Conservation (phyloP, 352 stramenopile species). For the Phytophthora citricola region DNA sequence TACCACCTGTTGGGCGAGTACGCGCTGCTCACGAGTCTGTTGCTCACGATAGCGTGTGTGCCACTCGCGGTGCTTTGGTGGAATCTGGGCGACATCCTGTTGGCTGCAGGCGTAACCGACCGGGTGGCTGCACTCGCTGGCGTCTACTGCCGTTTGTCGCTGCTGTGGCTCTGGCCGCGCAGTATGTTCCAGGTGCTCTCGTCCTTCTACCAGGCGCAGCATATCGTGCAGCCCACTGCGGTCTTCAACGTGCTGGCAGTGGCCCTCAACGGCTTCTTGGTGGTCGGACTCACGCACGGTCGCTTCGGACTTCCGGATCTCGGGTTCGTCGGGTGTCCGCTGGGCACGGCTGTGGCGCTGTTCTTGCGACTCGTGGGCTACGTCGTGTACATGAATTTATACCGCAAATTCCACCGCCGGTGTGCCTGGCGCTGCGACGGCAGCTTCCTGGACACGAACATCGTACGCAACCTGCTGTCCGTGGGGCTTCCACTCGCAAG, state of each 20-base stretch:
- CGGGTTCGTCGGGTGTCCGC: constrained; percentile 79
- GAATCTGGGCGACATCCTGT: constrained; percentile 68
- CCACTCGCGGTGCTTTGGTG: constrained; percentile 81
- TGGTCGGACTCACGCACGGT: constrained; percentile 74
- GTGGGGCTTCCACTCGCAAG: constrained; percentile 63
- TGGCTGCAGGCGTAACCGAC: constrained; percentile 46
- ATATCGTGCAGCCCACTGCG: constrained; percentile 78
- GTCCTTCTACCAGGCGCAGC: constrained; percentile 85
- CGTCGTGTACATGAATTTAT: constrained; percentile 74
- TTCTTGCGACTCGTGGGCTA: constrained; percentile 59
- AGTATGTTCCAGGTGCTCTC: constrained; percentile 81
- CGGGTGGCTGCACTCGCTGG: constrained; percentile 53
- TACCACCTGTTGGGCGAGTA: constrained; percentile 75
- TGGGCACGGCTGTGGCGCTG: constrained; percentile 72
- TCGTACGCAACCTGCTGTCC: constrained; percentile 54
- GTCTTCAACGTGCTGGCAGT: constrained; percentile 67
- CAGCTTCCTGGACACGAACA: constrained; percentile 49
- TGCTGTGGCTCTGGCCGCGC: constrained; percentile 81
- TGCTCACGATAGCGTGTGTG: constrained; percentile 69
- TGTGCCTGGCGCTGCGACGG: constrained; percentile 65
- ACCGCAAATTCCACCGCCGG: constrained; percentile 56
- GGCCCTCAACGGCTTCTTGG: constrained; percentile 65
- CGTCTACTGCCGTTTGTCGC: constrained; percentile 70
- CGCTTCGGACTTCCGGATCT: constrained; percentile 58
- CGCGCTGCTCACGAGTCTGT: constrained; percentile 61